These are phyloP conservation scores for Fusarium armeniacum DNA, from an alignment of 2,329 filamentous ascomycete species.

Conservation along the genomic window DNA sequence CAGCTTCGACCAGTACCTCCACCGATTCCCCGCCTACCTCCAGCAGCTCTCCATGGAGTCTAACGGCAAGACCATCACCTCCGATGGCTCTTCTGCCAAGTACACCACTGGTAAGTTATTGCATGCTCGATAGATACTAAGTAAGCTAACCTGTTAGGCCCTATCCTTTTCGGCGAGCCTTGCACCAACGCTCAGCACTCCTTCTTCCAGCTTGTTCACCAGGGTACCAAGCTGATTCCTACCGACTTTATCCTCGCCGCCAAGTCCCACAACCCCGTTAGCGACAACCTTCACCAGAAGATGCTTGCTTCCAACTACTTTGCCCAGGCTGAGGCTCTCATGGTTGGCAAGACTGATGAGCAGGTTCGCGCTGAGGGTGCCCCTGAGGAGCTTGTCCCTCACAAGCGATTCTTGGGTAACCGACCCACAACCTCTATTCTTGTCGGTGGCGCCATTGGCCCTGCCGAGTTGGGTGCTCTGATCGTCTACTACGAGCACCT, in stretches of 20 bases:
- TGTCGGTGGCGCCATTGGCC: conserved; percentile 90
- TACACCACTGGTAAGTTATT: conserved; percentile 83
- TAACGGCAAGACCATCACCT: conserved; percentile 96
- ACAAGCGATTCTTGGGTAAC: conserved; percentile 99
- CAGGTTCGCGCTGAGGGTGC: conserved; percentile 83
- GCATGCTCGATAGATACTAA: neutral
- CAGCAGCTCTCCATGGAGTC: conserved; percentile 99
- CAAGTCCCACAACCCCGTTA: conserved; percentile 95
- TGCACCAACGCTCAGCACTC: conserved; percentile 99
- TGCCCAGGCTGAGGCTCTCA: conserved; percentile 87
- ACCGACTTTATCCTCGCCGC: conserved; percentile 98
- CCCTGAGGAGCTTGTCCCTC: conserved; percentile 83
- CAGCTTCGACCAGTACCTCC: conserved; percentile 97
- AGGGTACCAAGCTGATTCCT: conserved; percentile 98
- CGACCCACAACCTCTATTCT: conserved; percentile 96
- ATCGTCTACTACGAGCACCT: conserved; percentile 99
- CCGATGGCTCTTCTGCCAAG: conserved; percentile 90
- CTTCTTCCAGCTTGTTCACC: conserved; percentile 99
- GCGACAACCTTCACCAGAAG: conserved; percentile 94
- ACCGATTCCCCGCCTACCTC: conserved; percentile 98
- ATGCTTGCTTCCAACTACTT: conserved; percentile 96
- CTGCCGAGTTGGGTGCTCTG: conserved; percentile 90
- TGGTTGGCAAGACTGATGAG: conserved; percentile 90
- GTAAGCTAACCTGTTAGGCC: conserved; percentile 60
- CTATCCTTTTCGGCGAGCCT: conserved; percentile 97